Evolutionary conservation across 1,139 yeast genomes (phyloP).

Genomic region (Yamadazyma epiphylla): DNA sequence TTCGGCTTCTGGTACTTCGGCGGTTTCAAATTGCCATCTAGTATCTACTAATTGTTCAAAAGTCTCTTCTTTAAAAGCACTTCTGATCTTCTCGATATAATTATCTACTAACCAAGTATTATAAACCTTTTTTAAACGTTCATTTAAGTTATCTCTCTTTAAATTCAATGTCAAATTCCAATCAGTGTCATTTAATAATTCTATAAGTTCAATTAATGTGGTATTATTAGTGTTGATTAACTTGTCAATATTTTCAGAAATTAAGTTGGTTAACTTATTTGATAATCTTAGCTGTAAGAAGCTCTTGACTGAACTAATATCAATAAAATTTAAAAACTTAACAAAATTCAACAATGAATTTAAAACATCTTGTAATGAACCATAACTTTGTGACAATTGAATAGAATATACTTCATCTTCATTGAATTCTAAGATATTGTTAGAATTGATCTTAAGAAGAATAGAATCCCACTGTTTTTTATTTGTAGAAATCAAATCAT

Average conservation of each 20-base stretch:
- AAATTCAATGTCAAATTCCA: conserved; percentile 27
- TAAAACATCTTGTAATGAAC: no score
- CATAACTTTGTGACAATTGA: conserved; percentile 2
- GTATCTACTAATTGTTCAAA: conserved; percentile 10
- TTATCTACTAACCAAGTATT: conserved; percentile 28
- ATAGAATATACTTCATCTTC: background rate
- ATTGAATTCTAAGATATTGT: background rate
- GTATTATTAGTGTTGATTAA: conserved; percentile 18
- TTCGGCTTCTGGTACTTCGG: background rate
- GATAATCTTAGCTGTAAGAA: conserved; percentile 29
- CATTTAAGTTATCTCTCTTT: conserved; percentile 11
- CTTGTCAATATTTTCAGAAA: conserved; percentile 26
- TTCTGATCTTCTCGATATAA: conserved; percentile 21
- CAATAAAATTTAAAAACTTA: conserved; percentile 25
- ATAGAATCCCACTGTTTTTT: conserved; percentile 17
- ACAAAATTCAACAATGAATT: conserved; percentile 25
- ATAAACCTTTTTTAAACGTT: conserved; percentile 25
- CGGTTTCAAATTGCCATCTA: conserved; percentile 10
- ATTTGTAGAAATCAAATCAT: conserved; percentile 11
- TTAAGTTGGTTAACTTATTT: conserved; percentile 22
- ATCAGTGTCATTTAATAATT: conserved; percentile 17
- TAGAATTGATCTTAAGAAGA: conserved; percentile 7
- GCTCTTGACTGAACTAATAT: conserved; percentile 20
- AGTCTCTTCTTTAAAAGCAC: conserved; percentile 12
- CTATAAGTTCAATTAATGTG: conserved; percentile 20